Evolutionary conservation across 2,329 filamentous ascomycete species (phyloP).

Genomic region (Bipolaris victoriae): DNA sequence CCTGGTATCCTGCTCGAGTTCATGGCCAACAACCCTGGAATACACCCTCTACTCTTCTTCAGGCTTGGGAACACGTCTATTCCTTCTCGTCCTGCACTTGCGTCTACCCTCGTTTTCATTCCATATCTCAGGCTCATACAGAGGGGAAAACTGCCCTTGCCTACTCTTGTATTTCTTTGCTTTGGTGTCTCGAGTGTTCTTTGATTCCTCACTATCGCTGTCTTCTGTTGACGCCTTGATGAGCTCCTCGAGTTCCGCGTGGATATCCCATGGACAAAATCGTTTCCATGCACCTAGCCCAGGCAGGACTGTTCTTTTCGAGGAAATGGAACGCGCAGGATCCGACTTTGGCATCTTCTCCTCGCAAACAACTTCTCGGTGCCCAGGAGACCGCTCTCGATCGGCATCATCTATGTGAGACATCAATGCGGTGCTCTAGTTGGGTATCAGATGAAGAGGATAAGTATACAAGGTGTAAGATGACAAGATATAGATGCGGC

Average conservation of each 20-base stretch:
- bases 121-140: neutral
- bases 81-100: constrained; percentile 8
- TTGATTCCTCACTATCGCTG: constrained; percentile 1
- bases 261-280: constrained; percentile 3
- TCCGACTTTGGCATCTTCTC: constrained; percentile 5
- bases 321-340: constrained; percentile 4
- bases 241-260: constrained; percentile 11
- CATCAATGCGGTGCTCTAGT: constrained; percentile 12
- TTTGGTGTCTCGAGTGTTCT: neutral
- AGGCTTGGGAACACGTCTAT: neutral
- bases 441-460: neutral
- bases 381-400: constrained; percentile 6
- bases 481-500: constrained; percentile 1
- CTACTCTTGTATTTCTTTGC: neutral
- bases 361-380: constrained; percentile 9
- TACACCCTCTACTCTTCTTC: neutral
- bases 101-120: neutral
- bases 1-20: neutral
- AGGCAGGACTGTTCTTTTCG: constrained; percentile 2
- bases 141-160: neutral
- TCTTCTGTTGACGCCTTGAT: constrained; percentile 13
- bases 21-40: neutral
- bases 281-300: neutral
- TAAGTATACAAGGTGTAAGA: neutral
- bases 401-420: constrained; percentile 9